phyloP scores from a whole-genome alignment of 2,329 filamentous ascomycete species.

The Cadophora luteo-olivacea region DNA sequence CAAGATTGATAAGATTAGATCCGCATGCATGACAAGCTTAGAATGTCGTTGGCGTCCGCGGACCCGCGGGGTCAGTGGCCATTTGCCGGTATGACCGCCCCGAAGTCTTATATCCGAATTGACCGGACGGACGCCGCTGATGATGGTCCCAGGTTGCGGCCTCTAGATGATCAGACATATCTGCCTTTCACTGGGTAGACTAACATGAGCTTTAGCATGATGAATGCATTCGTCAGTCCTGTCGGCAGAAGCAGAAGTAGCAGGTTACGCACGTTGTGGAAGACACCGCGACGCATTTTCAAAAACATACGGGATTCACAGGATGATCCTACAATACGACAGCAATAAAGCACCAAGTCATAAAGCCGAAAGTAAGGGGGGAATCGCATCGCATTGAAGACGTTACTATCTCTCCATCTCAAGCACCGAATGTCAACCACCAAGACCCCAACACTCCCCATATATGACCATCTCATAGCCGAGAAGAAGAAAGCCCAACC shows the following conservation, averaged over 20 bases:
- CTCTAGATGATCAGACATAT: too few relatives aligned
- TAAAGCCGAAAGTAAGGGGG: constrained; percentile 12
- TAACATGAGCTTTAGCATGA: too few relatives aligned
- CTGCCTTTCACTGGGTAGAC: too few relatives aligned
- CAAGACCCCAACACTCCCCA: constrained; percentile 35
- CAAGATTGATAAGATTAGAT: constrained; percentile 23
- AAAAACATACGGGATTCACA: neutral
- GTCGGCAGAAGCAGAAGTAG: too few relatives aligned
- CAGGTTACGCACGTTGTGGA: too few relatives aligned
- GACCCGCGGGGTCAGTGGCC: neutral
- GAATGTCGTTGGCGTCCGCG: neutral
- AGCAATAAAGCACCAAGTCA: neutral
- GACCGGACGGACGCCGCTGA: neutral
- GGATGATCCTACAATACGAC: neutral
- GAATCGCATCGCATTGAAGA: constrained; percentile 35
- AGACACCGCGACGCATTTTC: too few relatives aligned
- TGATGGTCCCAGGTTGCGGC: too few relatives aligned
- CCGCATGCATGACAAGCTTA: neutral
- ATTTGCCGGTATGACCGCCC: neutral
- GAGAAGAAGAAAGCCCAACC: neutral
- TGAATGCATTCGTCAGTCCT: too few relatives aligned
- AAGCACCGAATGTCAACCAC: neutral
- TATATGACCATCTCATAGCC: constrained; percentile 10
- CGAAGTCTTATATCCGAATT: neutral
- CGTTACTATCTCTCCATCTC: constrained; percentile 19